Evolutionary conservation across 441 rosid genomes (phyloP).

Genomic region (Pelargonium cotyledonis): DNA sequence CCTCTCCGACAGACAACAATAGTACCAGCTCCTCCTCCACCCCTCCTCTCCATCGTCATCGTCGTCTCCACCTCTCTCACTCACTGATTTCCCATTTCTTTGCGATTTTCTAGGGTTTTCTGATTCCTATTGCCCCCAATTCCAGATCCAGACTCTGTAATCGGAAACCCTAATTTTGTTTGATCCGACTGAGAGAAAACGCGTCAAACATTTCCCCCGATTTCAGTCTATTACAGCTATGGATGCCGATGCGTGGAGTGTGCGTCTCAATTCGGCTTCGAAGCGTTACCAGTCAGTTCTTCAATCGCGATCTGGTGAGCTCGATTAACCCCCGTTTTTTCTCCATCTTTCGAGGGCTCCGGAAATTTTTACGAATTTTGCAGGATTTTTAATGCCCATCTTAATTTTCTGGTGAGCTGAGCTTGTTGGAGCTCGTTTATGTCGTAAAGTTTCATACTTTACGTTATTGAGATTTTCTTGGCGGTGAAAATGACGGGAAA

Average conservation of each 20-base stretch:
- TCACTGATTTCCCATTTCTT: not conserved
- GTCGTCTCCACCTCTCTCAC: not conserved
- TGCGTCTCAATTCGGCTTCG: conserved; percentile 73
- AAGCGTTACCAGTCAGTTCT: conserved; percentile 67
- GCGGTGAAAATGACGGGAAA: not conserved
- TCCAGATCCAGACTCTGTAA: not conserved
- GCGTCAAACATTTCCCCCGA: not conserved
- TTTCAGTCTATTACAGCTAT: conserved; percentile 29
- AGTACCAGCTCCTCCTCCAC: no score
- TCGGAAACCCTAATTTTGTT: not conserved
- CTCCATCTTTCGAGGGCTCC: not conserved
- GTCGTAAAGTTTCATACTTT: not conserved
- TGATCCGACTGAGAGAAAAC: not conserved
- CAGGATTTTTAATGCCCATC: not conserved
- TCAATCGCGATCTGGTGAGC: conserved; percentile 61
- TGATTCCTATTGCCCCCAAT: not conserved
- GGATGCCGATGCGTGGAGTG: conserved; percentile 90
- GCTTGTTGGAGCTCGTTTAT: not conserved
- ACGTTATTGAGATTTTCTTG: not conserved
- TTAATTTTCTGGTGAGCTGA: not conserved
- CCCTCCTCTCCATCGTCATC: not conserved
- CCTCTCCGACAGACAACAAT: not conserved
- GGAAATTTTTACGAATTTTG: not conserved
- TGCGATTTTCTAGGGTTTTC: not conserved
- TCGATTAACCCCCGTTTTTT: not conserved